Evolutionary conservation across 768 basidiomycete species (phyloP), one percentile per base, ranked within the genome.

Genomic region (Coprinopsis cinerea): DNA sequence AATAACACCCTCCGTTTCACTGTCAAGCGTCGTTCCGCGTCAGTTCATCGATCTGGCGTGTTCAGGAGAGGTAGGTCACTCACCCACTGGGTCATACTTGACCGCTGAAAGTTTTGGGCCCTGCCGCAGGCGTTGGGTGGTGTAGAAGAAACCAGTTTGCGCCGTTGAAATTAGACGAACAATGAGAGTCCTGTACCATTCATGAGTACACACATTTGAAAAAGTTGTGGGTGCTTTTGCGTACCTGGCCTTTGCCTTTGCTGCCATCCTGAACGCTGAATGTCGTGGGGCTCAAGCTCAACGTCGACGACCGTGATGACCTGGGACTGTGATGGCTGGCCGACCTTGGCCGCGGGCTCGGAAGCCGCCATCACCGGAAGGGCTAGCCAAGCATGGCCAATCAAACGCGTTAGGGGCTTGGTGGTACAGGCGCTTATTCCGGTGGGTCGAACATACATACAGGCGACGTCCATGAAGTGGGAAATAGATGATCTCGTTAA

Each of bases 111-210:
- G 68, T 65, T 78, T 86, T n/a, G 88, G 82, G 1, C 83, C 85
- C 59, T 77, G 65, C 10, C 92, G 77, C 35, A 84, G 68, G 18
- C 92, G 78, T 54, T 83, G 78, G 2, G 87, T 87, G 18, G 89
- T 90, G 68, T 94, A 95, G 66, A 93, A 93, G 70, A 78, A 92
- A 10, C 92, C 92, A 1, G 92, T 94, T 66, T 90, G 85, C 0
- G 92, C 92, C 0, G 91, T 91, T 13, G 92, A 94, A 52, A 94
- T 82, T 57, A 95, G 76, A 42, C 90, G 87, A 46, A 94, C 83
- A 48, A 95, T 83, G 48, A 94, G 64, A 1, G 88, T 91, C 62
- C 92, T 92, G 42, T 20, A 25, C 14, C 13, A 44, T 20, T 28
- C 4, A 32, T 18, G 36, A 3, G 35, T 22, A 22, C 32, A 17